Base-by-base conservation (phyloP, 2,329 filamentous ascomycete genomes). In the Camillea tinctor region DNA sequence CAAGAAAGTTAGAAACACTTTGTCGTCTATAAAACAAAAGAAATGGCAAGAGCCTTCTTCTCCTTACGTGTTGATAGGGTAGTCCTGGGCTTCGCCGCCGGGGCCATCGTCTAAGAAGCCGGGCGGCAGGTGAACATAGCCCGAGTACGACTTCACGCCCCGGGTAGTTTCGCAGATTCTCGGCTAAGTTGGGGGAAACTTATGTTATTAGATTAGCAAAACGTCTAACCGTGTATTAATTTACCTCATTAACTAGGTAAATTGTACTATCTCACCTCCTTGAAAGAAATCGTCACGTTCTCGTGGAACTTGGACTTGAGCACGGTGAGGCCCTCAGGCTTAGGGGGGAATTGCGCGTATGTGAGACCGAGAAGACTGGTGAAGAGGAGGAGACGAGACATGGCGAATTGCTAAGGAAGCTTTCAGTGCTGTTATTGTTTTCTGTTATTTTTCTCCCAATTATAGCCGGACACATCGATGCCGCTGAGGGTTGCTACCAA, bases 111-210 rank as follows among this genome's bases (percentile, higher is more conserved):
- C 30, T 21, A 61, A 55, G 24, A 56, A 62, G 11, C 64, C 62
- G 8, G 63, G 61, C 24, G 52, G 50, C n/a, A 67, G 58, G 44
- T 62, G 50, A 4, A 67, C 62, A 44, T 64, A 67, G 55, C 64
- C 65, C 21, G 65, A 55, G 57, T 66, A 67, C 19, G 65, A 67
- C 44, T 36, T 60, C n/a, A 64, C 61, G n/a, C 61, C 61, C 1
- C 56, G 54, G 1, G 61, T 64, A 6, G 61, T 64, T 59, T 64
- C 61, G 21, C 61, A 64, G n/a, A 63, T 59, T 51, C 50, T 17
- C 1, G 60, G 60, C 60, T 62, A 53, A n/a, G n/a, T n/a, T n/a
- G n/a, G n/a, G n/a, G n/a, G 49, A 8, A 22, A 23, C 8, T 44
- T 57, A 52, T 40, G 15, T 1, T 56, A 30, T 59, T 54, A 59